phyloP scores from a whole-genome alignment of 176 grass and related monocot genomes.

The Lolium multiflorum region DNA sequence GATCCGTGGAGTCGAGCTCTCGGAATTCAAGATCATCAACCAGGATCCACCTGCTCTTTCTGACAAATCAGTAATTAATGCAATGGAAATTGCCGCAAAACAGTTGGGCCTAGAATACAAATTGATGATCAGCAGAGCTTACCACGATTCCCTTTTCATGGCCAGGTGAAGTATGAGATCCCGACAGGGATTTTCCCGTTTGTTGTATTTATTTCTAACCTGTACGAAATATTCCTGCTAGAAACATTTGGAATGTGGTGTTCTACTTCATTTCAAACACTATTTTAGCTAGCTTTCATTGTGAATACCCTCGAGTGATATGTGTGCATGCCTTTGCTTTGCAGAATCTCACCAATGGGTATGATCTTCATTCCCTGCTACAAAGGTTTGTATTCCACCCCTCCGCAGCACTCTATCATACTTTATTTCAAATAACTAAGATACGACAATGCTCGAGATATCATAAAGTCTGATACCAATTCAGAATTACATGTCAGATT shows the following conservation, averaged over 20 bases:
- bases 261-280: neutral
- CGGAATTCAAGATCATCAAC: constrained; percentile 89
- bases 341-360: constrained; percentile 92
- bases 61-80: constrained; percentile 68
- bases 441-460: neutral
- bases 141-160: constrained; percentile 99
- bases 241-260: neutral
- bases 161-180: constrained; percentile 59
- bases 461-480: neutral
- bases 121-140: constrained; percentile 96
- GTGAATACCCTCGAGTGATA: neutral
- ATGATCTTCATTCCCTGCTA: constrained; percentile 99
- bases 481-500: neutral
- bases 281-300: neutral
- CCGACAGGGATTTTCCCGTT: neutral
- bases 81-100: constrained; percentile 71
- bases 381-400: constrained; percentile 70
- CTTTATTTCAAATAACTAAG: neutral
- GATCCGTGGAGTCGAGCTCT: constrained; percentile 66
- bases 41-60: constrained; percentile 86
- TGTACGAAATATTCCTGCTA: neutral
- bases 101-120: constrained; percentile 73
- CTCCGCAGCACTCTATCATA: constrained; percentile 10
- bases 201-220: neutral
- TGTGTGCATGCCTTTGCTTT: constrained; percentile 6